Evolutionary conservation across 176 grass and related monocot species (phyloP).

Genomic region (Raddia guianensis): DNA sequence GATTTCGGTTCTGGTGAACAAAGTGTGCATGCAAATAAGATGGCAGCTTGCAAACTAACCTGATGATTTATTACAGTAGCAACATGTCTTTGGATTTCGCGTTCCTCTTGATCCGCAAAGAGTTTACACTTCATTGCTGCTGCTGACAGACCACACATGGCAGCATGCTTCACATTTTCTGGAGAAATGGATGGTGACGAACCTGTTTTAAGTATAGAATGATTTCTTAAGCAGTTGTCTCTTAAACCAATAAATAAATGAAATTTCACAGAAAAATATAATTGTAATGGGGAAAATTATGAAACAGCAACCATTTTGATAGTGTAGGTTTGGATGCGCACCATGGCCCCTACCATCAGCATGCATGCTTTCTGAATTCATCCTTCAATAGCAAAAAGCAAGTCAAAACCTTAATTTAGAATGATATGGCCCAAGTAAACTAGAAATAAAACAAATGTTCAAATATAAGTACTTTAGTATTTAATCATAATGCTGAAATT

Average conservation of each 20-base stretch:
- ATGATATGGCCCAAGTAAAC: slow-evolving; percentile 8
- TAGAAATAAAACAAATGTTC: slow-evolving; percentile 12
- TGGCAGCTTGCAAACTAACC: slow-evolving; percentile 39
- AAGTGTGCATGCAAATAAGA: neutral
- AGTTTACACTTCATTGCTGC: slow-evolving; percentile 93
- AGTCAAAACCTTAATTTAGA: slow-evolving; percentile 31
- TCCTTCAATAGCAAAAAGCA: slow-evolving; percentile 58
- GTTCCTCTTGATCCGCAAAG: slow-evolving; percentile 94
- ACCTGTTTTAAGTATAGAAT: slow-evolving; percentile 47
- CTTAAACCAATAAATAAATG: slow-evolving; percentile 22
- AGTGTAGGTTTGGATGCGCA: slow-evolving; percentile 40
- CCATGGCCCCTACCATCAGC: slow-evolving; percentile 56
- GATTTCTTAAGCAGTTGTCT: slow-evolving; percentile 20
- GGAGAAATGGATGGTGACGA: slow-evolving; percentile 44
- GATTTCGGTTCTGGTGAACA: neutral
- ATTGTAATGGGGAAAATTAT: neutral
- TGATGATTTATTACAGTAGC: slow-evolving; percentile 91
- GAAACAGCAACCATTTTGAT: slow-evolving; percentile 59
- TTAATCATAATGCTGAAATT: slow-evolving; percentile 27
- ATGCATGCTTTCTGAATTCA: slow-evolving; percentile 58
- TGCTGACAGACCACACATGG: slow-evolving; percentile 74
- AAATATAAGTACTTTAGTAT: neutral
- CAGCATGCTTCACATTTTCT: slow-evolving; percentile 72
- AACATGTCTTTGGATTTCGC: slow-evolving; percentile 90
- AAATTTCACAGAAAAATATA: neutral